Evolutionary conservation across 331 rosid species (phyloP).

Genomic region (Pyracantha coccinea): DNA sequence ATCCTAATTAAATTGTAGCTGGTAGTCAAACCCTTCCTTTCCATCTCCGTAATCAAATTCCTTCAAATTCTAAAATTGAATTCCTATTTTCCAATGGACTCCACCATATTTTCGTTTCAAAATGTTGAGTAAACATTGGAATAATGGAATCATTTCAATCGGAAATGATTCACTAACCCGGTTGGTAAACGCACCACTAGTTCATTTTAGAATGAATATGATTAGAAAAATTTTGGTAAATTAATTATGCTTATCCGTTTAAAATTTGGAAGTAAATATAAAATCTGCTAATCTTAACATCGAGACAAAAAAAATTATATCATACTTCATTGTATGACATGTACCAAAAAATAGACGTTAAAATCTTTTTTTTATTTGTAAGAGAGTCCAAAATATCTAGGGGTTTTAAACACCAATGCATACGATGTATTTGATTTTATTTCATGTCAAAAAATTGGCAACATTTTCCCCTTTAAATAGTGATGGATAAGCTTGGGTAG

Average conservation of each 20-base stretch:
- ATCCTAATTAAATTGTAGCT: neutral
- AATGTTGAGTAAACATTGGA: too few relatives aligned
- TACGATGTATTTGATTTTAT: neutral
- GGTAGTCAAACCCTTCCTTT: neutral
- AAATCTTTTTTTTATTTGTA: too few relatives aligned
- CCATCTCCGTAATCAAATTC: neutral
- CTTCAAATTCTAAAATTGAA: too few relatives aligned
- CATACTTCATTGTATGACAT: too few relatives aligned
- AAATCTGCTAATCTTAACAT: neutral
- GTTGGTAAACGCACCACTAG: accelerated
- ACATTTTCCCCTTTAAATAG: neutral
- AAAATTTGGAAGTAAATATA: neutral
- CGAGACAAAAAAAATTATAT: neutral
- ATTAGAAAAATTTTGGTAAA: neutral
- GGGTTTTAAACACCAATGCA: too few relatives aligned
- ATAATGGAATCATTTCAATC: too few relatives aligned
- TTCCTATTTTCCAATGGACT: too few relatives aligned
- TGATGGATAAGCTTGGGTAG: neutral
- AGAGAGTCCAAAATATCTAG: neutral
- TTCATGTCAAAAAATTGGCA: neutral
- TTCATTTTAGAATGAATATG: neutral
- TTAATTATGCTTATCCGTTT: neutral
- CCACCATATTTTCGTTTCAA: too few relatives aligned
- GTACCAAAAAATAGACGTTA: too few relatives aligned
- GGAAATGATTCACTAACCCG: accelerated